Conservation (phyloP, 768 basidiomycete species). For the Lentinula aciculospora region DNA sequence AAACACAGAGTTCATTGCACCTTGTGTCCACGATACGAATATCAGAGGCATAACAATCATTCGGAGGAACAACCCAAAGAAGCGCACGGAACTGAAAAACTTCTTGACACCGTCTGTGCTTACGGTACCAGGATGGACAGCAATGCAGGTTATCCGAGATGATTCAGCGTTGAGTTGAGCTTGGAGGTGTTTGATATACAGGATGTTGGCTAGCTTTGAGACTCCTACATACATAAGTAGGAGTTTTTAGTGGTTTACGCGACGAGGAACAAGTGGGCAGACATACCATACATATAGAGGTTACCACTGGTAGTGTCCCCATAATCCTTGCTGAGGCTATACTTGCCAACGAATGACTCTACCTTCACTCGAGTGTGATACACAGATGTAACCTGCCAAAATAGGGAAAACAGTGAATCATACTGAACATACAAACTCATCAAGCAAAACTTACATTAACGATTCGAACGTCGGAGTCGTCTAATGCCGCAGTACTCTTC, state of each 20-base stretch:
- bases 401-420: no score
- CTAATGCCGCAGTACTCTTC: conserved; percentile 38
- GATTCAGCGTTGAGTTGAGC: conserved; percentile 24
- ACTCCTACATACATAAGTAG: conserved; percentile 4
- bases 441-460: conserved; percentile 39
- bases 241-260: not conserved
- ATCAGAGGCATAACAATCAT: conserved; percentile 15
- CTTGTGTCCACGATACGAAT: conserved; percentile 12
- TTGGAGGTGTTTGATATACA: conserved; percentile 36
- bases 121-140: conserved; percentile 24
- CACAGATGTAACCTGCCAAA: conserved; percentile 8
- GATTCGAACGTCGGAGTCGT: conserved; percentile 53
- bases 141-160: conserved; percentile 19
- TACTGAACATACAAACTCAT: not conserved
- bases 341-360: conserved; percentile 7
- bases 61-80: conserved; percentile 16
- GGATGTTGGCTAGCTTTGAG: conserved; percentile 15
- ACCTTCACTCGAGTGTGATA: conserved; percentile 5
- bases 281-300: conserved; percentile 12
- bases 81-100: conserved; percentile 1
- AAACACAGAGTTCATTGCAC: conserved; percentile 20
- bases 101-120: conserved; percentile 4
- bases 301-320: not conserved
- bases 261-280: not conserved
- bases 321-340: conserved; percentile 10